Conservation (phyloP, 1,284 basidiomycete genomes). For the Ganoderma meredithae region DNA sequence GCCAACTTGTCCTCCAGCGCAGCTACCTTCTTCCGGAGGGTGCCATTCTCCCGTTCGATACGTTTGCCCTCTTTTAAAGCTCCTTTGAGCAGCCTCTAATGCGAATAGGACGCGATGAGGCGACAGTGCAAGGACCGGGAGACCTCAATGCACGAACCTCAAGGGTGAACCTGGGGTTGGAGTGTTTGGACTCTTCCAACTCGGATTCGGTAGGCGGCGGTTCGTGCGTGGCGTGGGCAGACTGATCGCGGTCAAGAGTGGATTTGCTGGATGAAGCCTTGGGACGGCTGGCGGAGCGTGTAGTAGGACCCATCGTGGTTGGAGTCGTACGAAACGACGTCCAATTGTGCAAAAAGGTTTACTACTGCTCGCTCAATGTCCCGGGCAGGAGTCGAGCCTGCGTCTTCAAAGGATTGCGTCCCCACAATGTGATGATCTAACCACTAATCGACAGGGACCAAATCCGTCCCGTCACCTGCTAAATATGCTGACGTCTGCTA, state of each 20-base stretch:
- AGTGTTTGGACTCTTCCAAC: background rate
- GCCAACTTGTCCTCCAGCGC: conserved; percentile 39
- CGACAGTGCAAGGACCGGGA: background rate
- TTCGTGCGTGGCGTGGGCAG: background rate
- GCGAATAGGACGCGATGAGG: background rate
- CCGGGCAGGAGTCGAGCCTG: conserved; percentile 34
- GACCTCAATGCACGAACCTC: background rate
- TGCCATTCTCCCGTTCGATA: conserved; percentile 32
- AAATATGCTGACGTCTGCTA: background rate
- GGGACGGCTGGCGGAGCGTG: conserved; percentile 10
- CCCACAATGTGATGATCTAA: conserved; percentile 44
- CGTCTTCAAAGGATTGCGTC: conserved; percentile 30
- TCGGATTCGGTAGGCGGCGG: background rate
- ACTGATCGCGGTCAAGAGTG: background rate
- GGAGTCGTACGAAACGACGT: background rate
- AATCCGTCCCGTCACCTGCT: background rate
- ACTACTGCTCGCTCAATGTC: conserved; percentile 12
- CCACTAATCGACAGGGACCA: conserved; percentile 43
- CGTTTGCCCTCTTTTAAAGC: conserved; percentile 32
- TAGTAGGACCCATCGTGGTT: conserved; percentile 16
- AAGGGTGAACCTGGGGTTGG: conserved; percentile 1
- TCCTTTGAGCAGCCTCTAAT: conserved; percentile 38
- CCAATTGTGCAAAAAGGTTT: background rate
- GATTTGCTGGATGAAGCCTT: conserved; percentile 19
- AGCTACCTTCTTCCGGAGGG: conserved; percentile 37